A percentile compares a stretch with the other conserved stretches of the same genome.
These are phyloP conservation scores for Closterium sp. DNA, from an alignment of 139 green algal species.

Conservation along the genomic window DNA sequence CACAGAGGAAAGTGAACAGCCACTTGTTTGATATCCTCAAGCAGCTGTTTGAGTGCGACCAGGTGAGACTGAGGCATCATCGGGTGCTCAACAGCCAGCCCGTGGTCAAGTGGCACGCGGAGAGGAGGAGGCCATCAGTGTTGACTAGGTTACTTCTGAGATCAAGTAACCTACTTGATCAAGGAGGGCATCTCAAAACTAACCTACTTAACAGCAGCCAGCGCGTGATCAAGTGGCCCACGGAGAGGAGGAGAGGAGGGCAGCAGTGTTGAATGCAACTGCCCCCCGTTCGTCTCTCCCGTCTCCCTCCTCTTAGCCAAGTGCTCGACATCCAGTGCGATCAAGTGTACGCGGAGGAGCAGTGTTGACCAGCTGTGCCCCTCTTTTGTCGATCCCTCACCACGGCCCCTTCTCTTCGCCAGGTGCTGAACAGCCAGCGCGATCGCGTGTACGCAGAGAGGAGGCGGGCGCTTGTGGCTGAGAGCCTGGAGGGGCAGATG, in stretches of 20 bases:
- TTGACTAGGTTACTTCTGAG: too few relatives aligned
- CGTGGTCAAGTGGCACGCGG: slow-evolving; percentile 87
- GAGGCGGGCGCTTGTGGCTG: slow-evolving; percentile 72
- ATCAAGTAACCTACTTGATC: too few relatives aligned
- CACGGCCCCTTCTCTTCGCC: not conserved
- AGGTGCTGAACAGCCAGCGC: slow-evolving; percentile 94
- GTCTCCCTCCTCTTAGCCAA: too few relatives aligned
- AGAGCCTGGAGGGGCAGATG: slow-evolving; percentile 73
- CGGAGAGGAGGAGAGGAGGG: too few relatives aligned
- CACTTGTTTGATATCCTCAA: slow-evolving; percentile 99
- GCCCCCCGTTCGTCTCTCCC: too few relatives aligned
- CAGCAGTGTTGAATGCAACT: too few relatives aligned
- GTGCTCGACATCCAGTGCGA: slow-evolving; percentile 97
- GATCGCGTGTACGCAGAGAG: slow-evolving; percentile 91
- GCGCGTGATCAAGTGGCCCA: too few relatives aligned
- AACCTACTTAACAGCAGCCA: too few relatives aligned
- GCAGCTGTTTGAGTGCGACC: slow-evolving; percentile 95
- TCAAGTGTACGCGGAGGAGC: slow-evolving; percentile 82
- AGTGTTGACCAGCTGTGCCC: not conserved
- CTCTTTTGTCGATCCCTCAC: not conserved
- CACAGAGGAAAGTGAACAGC: slow-evolving; percentile 62
- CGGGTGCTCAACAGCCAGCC: slow-evolving; percentile 98
- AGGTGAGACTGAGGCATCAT: too few relatives aligned
- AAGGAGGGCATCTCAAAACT: too few relatives aligned
- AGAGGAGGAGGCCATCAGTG: too few relatives aligned